Evolutionary conservation across 2,329 filamentous ascomycete genomes (phyloP), one percentile per base, ranked within the genome.

Genomic region (Orbilia javanica): DNA sequence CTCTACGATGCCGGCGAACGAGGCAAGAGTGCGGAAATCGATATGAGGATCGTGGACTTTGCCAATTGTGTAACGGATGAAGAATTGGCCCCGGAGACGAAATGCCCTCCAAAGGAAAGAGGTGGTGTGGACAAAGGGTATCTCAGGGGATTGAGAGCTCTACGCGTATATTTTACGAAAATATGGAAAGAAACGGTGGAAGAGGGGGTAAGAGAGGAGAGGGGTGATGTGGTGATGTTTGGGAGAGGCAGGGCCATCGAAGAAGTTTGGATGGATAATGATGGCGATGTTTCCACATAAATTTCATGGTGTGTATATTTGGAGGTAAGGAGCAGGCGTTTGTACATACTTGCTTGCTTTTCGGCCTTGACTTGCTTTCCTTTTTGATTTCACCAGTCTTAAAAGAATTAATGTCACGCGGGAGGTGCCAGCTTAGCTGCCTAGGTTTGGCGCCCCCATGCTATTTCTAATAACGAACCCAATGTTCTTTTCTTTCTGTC

Each of bases 11-110:
- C 93, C n/a, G 93, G 83, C 84, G 68, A 85, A 42, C 42, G 20
- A 20, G 83, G 53, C 83, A 83, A 39, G 81, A 82, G 86, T 86
- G 55, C 55, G 0, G 88, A 90, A 80, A 94, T 97, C 82, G 93
- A 97, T 84, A 90, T 99, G 85, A 97, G 97, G 85, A 96, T 99
- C 84, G 95, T 97, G 72, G 96, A 99, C 84, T 99, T 99, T 85
- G 96, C 96, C 80, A 99, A 99, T 83, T 97, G 95, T 82, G 91
- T 98, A 39, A 98, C 94, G 0, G 92, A 93, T 3, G 92, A 96
- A 80, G 94, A 97, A 82, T 82, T 89, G 2, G 85, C 88, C 0
- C 85, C 90, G 10, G 87, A 89, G 75, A 85, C 87, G 1, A 85
- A 86, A 18, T 97, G 95, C 81, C 96, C 96, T 13, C 96, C 96